Percentiles rank a stretch among this genome's conserved stretches.
These are phyloP conservation scores for Geotrichum reessii DNA, from an alignment of 1,139 yeast genomes.

Conservation along the genomic window DNA sequence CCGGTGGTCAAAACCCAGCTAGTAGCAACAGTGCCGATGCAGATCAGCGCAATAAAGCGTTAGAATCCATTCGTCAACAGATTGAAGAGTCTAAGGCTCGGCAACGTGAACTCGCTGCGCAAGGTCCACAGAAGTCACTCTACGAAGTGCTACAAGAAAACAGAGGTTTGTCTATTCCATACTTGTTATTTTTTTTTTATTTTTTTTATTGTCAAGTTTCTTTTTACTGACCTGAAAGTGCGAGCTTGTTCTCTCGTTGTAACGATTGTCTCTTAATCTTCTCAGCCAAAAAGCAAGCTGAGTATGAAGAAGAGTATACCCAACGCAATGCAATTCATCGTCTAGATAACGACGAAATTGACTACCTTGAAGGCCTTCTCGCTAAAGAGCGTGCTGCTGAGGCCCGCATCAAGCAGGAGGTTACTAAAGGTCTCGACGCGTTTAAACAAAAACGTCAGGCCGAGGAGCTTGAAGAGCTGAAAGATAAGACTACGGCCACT, in stretches of 20 bases:
- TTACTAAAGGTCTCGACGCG: conserved; percentile 17
- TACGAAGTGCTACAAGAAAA: conserved; percentile 26
- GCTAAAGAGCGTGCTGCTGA: conserved; percentile 21
- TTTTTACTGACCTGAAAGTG: conserved; percentile 3
- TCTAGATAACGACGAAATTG: conserved; percentile 27
- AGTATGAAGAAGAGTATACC: conserved; percentile 23
- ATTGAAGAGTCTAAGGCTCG: conserved; percentile 5
- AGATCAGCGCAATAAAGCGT: conserved; percentile 2
- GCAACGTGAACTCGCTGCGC: conserved; percentile 7
- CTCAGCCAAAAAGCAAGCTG: conserved; percentile 24
- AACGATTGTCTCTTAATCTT: neutral
- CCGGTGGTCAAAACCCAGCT: neutral
- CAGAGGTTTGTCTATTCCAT: conserved; percentile 18
- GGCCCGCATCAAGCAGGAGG: conserved; percentile 16
- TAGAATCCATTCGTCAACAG: conserved; percentile 1
- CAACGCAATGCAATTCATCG: conserved; percentile 24
- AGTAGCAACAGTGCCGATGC: neutral
- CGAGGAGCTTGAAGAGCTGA: neutral
- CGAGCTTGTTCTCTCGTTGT: neutral
- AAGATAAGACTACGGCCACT: neutral
- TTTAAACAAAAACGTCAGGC: conserved; percentile 18
- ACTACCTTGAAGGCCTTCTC: conserved; percentile 23
- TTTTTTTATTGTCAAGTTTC: neutral
- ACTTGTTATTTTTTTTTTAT: neutral
- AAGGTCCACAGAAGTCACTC: conserved; percentile 19